Evolutionary conservation across 345 rosid species (phyloP), one percentile per base, ranked within the genome.

Genomic region (Euphorbia peplus): DNA sequence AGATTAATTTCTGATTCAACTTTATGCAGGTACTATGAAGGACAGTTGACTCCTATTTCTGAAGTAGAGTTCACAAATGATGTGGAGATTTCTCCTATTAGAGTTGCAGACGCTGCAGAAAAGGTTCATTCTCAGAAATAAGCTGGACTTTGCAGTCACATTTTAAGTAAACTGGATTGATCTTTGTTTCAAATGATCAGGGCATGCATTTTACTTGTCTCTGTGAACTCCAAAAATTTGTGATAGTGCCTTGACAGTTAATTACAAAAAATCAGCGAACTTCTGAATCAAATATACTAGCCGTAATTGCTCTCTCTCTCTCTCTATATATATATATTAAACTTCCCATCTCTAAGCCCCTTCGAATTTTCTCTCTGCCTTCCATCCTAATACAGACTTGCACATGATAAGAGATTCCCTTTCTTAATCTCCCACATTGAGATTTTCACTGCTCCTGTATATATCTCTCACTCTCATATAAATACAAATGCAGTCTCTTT

Each of bases 61-160:
- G 98, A 88, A 74, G 72, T 73, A 29, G 85, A 83, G 70, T 70
- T 71, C 66, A 88, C 84, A 72, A 80, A 73, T 73, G 81, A 66
- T 61, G 77, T 60, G 63, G 88, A 83, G 54, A 68, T 67, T 74
- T 76, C 81, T 63, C 81, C 73, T 64, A 71, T 84, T 73, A 80
- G 88, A 78, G 83, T 90, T 51, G 78, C 82, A 12, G 97, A 92
- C 66, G 99, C 93, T 73, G 98, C 98, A 75, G 87, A 87, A 81
- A 88, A 95, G 98, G 99, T 95, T 78, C 60, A 5, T 55, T 44
- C 29, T 30, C 50, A n/a, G 39, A 67, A 53, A 53, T 26, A 51
- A 39, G 21, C 15, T 63, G 41, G 30, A 16, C n/a, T 61, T 12
- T 5, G 18, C 64, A 13, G 24, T 66, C 28, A 12, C 51, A 6